Evolutionary conservation across 2,329 filamentous ascomycete species (phyloP).

Genomic region (Phialophora chinensis): DNA sequence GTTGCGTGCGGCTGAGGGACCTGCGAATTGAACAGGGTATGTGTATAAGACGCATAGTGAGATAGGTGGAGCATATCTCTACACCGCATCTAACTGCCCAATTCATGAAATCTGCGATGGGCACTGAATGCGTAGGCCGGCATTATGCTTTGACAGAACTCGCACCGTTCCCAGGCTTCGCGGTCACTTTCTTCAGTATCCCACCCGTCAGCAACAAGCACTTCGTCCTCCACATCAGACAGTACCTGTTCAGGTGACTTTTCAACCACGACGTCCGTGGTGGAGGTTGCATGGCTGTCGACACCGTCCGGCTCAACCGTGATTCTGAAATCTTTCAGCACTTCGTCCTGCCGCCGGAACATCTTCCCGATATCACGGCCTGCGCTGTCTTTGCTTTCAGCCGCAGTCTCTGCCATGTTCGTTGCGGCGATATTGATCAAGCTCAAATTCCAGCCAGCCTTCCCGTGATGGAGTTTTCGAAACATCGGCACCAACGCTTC

Average conservation of each 20-base stretch:
- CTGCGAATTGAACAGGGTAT: too few species aligned
- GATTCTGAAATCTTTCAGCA: constrained; percentile 70
- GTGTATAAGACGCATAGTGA: background rate
- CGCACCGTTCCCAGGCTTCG: constrained; percentile 31
- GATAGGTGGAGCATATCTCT: background rate
- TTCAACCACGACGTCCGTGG: background rate
- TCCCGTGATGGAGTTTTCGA: constrained; percentile 72
- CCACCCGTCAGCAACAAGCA: constrained; percentile 26
- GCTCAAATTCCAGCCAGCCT: constrained; percentile 76
- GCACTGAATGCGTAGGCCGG: constrained; percentile 36
- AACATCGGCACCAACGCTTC: constrained; percentile 76
- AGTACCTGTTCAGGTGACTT: background rate
- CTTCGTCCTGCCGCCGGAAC: constrained; percentile 76
- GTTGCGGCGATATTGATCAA: constrained; percentile 86
- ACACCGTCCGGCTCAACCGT: constrained; percentile 9
- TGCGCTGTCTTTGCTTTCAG: constrained; percentile 57
- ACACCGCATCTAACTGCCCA: constrained; percentile 21
- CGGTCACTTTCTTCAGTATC: constrained; percentile 31
- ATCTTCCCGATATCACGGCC: constrained; percentile 81
- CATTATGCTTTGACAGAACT: constrained; percentile 33
- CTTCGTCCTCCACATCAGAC: background rate
- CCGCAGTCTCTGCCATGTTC: constrained; percentile 73
- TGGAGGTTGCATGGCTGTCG: constrained; percentile 1
- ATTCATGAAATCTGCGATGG: constrained; percentile 36
- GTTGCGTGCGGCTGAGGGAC: too few species aligned